These are phyloP conservation scores for Pseudonitzschia multiseries DNA, from an alignment of 108 stramenopile species.

Conservation along the genomic window DNA sequence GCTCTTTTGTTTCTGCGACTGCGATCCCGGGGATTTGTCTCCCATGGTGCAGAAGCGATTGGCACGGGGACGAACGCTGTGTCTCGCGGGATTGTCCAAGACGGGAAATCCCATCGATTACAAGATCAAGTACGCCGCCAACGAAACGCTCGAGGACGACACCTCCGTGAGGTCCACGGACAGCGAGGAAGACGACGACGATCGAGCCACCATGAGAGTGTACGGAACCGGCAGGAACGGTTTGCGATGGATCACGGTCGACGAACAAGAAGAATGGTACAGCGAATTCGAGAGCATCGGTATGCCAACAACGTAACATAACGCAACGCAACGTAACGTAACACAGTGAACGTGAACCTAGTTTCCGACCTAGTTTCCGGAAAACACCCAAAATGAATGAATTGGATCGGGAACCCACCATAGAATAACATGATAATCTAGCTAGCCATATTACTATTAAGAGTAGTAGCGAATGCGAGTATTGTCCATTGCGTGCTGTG, in stretches of 20 bases:
- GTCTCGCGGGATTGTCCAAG: slow-evolving; percentile 37
- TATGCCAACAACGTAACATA: slow-evolving; percentile 1
- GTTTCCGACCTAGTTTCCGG: background rate
- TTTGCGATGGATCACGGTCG: slow-evolving; percentile 57
- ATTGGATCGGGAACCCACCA: no score
- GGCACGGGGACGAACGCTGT: slow-evolving; percentile 53
- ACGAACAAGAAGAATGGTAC: slow-evolving; percentile 44
- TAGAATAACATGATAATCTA: no score
- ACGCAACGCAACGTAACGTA: no score
- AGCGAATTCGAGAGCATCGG: slow-evolving; percentile 28
- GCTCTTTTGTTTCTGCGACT: slow-evolving; percentile 71
- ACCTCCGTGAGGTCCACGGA: slow-evolving; percentile 63
- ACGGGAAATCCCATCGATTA: slow-evolving; percentile 21
- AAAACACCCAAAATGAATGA: no score
- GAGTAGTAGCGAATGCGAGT: no score
- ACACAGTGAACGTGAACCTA: no score
- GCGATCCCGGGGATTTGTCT: slow-evolving; percentile 60
- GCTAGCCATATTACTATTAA: no score
- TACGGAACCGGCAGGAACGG: slow-evolving; percentile 53
- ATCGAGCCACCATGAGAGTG: slow-evolving; percentile 55
- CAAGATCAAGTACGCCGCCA: slow-evolving; percentile 15
- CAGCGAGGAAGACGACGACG: slow-evolving; percentile 52
- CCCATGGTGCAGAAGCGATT: slow-evolving; percentile 47
- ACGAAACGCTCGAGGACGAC: slow-evolving; percentile 47
- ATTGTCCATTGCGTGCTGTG: no score